Conservation (phyloP, 352 stramenopile species). For the Paralagenidium karlingii region DNA sequence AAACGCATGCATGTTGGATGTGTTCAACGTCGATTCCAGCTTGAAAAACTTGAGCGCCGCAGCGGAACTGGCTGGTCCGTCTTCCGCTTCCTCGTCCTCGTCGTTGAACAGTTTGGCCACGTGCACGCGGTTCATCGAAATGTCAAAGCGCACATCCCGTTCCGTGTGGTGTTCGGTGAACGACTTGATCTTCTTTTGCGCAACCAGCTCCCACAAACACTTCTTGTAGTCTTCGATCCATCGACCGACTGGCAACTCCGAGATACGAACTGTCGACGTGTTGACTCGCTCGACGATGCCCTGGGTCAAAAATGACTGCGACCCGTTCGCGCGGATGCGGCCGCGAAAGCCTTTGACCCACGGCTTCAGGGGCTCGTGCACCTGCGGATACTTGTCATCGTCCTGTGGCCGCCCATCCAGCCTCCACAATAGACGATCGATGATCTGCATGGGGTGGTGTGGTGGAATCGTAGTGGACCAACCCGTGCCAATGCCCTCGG, state of each 20-base stretch:
- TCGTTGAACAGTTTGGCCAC: constrained; percentile 57
- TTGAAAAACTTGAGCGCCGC: constrained; percentile 89
- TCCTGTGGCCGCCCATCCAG: constrained; percentile 52
- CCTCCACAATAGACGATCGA: constrained; percentile 87
- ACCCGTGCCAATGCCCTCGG: constrained; percentile 97
- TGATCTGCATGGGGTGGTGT: constrained; percentile 93
- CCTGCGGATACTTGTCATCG: constrained; percentile 22
- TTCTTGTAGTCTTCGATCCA: constrained; percentile 99
- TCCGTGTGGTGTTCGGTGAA: constrained; percentile 98
- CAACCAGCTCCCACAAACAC: constrained; percentile 88
- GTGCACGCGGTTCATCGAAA: constrained; percentile 57
- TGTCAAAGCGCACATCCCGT: constrained; percentile 68
- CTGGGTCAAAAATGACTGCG: constrained; percentile 62
- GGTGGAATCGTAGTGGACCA: constrained; percentile 94
- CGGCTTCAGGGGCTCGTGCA: constrained; percentile 75
- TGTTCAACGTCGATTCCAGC: constrained; percentile 88
- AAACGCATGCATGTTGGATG: constrained; percentile 98
- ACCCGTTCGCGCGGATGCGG: constrained; percentile 56
- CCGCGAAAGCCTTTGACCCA: constrained; percentile 95
- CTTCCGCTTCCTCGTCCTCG: too few species aligned
- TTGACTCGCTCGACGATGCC: constrained; percentile 68
- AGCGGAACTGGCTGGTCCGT: constrained; percentile 3
- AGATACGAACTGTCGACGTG: constrained; percentile 91
- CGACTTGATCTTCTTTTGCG: constrained; percentile 66
- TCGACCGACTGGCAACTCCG: constrained; percentile 93